Evolutionary conservation across 257 asterid species (phyloP).

Genomic region (Scutellaria barbata): DNA sequence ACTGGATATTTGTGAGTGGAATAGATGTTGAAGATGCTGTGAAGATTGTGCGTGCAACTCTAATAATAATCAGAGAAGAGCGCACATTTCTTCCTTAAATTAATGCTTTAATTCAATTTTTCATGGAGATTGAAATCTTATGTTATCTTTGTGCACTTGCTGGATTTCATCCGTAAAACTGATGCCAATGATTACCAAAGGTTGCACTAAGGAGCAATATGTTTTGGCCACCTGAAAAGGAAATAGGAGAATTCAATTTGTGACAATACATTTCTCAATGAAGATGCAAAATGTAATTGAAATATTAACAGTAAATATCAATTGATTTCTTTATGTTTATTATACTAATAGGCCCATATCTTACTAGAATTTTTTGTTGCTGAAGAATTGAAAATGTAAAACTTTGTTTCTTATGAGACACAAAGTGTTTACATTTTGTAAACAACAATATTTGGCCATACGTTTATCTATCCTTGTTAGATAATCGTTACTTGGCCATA

Average conservation of each 20-base stretch:
- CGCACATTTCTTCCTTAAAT: background rate
- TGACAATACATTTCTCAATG: background rate
- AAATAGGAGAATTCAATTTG: background rate
- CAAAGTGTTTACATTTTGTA: background rate
- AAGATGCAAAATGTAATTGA: background rate
- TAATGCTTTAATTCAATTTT: background rate
- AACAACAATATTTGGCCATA: background rate
- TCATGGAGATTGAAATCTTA: background rate
- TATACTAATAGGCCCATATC: background rate
- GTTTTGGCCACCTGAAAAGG: background rate
- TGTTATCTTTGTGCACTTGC: background rate
- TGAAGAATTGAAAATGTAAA: slow-evolving; percentile 10
- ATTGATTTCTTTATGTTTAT: background rate
- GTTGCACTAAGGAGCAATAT: background rate
- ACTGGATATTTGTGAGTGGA: too few relatives aligned
- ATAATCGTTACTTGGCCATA: background rate
- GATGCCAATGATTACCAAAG: background rate
- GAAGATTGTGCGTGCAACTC: too few relatives aligned
- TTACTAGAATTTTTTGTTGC: slow-evolving; percentile 27
- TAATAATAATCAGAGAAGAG: background rate
- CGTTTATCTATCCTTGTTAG: slow-evolving; percentile 23
- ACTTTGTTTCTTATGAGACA: slow-evolving; percentile 13
- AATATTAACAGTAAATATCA: background rate
- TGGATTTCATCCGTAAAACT: background rate
- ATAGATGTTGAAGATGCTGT: too few relatives aligned